phyloP scores from a whole-genome alignment of 2,329 filamentous ascomycete species.

The Colletotrichum cereale region DNA sequence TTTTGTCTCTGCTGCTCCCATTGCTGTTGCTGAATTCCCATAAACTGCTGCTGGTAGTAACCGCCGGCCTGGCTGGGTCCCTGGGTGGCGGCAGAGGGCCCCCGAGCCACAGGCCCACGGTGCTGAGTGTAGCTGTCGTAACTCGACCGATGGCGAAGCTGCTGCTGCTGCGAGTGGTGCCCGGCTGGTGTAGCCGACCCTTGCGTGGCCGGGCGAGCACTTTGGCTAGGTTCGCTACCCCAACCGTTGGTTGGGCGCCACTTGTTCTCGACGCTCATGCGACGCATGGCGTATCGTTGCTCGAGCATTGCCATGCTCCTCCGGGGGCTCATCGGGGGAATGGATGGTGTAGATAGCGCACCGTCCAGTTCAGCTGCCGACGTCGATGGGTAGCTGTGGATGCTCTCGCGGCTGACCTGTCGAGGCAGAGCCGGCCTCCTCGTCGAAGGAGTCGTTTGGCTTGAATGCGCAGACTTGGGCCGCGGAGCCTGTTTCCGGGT shows the following conservation, averaged over 20 bases:
- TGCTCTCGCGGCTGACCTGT: conserved; percentile 42
- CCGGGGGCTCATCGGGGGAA: conserved; percentile 45
- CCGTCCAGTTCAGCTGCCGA: conserved; percentile 36
- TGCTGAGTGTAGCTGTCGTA: conserved; percentile 46
- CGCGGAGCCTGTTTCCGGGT: conserved; percentile 51
- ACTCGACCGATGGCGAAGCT: conserved; percentile 51
- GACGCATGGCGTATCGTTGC: conserved; percentile 33
- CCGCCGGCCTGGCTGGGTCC: conserved; percentile 21
- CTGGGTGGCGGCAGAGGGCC: conserved; percentile 33
- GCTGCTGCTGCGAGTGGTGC: conserved; percentile 36
- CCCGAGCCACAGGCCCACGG: conserved; percentile 35
- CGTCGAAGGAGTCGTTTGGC: conserved; percentile 17
- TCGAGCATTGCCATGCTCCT: conserved; percentile 18
- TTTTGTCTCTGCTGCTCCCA: conserved; percentile 47
- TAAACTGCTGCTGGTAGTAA: conserved; percentile 39
- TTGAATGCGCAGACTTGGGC: conserved; percentile 51
- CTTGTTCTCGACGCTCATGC: conserved; percentile 11
- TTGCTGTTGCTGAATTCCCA: conserved; percentile 41
- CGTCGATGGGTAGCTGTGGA: conserved; percentile 42
- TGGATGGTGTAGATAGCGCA: conserved; percentile 40
- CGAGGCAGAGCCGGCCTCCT: conserved; percentile 39
- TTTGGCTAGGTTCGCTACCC: background rate
- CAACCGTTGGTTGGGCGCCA: conserved; percentile 20
- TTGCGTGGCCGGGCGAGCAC: background rate
- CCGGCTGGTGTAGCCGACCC: conserved; percentile 23